These are phyloP conservation scores for Fistulifera solaris DNA, from an alignment of 108 stramenopile species.

Conservation along the genomic window DNA sequence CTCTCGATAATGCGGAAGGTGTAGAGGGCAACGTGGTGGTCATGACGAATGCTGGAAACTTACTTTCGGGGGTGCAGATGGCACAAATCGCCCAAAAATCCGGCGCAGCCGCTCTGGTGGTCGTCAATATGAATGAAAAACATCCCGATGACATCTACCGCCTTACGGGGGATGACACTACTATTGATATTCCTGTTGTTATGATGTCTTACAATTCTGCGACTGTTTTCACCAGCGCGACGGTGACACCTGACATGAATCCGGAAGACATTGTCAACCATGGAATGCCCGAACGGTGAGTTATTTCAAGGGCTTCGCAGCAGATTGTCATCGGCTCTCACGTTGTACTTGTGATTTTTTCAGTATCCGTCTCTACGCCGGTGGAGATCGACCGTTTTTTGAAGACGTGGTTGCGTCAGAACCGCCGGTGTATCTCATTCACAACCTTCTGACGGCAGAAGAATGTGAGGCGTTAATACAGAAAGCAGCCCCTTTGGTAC, in stretches of 20 bases:
- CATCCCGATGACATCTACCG: constrained; percentile 78
- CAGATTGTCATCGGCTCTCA: constrained; percentile 13
- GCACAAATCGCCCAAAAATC: constrained; percentile 68
- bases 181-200: constrained; percentile 79
- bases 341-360: too few species aligned
- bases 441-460: constrained; percentile 66
- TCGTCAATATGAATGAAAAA: constrained; percentile 74
- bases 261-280: constrained; percentile 28
- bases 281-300: constrained; percentile 22
- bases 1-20: constrained; percentile 60
- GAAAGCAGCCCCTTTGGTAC: constrained; percentile 36
- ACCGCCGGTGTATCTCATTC: constrained; percentile 79
- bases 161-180: constrained; percentile 32
- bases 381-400: constrained; percentile 86
- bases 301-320: constrained; percentile 34
- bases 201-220: constrained; percentile 83
- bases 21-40: constrained; percentile 79
- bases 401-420: constrained; percentile 61
- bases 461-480: constrained; percentile 56
- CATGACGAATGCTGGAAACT: constrained; percentile 63
- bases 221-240: constrained; percentile 73
- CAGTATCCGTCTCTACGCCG: constrained; percentile 68
- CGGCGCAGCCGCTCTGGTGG: constrained; percentile 77
- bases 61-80: constrained; percentile 62
- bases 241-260: constrained; percentile 40